These are phyloP conservation scores for Nectriaceae sp. DNA, from an alignment of 2,329 filamentous ascomycete species.

Conservation along the genomic window DNA sequence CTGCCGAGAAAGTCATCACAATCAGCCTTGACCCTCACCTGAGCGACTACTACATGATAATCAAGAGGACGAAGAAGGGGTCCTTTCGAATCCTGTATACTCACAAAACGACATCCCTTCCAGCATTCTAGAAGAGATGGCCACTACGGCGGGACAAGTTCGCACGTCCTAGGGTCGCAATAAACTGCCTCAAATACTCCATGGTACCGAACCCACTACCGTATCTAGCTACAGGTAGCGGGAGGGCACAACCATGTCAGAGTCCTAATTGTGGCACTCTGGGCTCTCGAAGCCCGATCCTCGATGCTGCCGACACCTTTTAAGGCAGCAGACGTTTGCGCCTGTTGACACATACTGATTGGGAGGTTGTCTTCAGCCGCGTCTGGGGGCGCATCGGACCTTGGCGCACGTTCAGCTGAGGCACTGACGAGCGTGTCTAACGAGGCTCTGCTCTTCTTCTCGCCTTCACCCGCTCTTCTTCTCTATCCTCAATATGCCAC, in stretches of 20 bases:
- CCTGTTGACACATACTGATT: neutral
- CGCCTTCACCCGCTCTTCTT: too few species aligned
- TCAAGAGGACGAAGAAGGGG: too few species aligned
- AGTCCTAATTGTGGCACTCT: neutral
- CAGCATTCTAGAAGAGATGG: too few species aligned
- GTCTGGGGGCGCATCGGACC: neutral
- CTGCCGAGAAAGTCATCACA: neutral
- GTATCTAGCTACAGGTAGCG: neutral
- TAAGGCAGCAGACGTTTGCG: neutral
- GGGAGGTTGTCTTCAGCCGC: neutral
- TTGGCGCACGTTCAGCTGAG: neutral
- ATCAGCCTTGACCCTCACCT: too few species aligned
- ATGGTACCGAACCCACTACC: too few species aligned
- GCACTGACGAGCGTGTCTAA: neutral
- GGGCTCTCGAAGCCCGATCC: neutral
- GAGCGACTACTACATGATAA: too few species aligned
- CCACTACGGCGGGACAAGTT: too few species aligned
- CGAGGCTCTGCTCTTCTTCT: neutral
- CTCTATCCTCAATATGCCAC: neutral
- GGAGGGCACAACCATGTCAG: neutral
- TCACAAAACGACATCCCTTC: too few species aligned
- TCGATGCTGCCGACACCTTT: neutral
- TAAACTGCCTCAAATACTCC: too few species aligned
- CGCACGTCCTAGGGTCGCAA: too few species aligned
- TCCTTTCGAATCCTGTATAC: too few species aligned